A percentile compares a stretch with the other conserved stretches of the same genome.
These are phyloP conservation scores for Penstemon newberryi DNA, from an alignment of 257 asterid species.

Conservation along the genomic window DNA sequence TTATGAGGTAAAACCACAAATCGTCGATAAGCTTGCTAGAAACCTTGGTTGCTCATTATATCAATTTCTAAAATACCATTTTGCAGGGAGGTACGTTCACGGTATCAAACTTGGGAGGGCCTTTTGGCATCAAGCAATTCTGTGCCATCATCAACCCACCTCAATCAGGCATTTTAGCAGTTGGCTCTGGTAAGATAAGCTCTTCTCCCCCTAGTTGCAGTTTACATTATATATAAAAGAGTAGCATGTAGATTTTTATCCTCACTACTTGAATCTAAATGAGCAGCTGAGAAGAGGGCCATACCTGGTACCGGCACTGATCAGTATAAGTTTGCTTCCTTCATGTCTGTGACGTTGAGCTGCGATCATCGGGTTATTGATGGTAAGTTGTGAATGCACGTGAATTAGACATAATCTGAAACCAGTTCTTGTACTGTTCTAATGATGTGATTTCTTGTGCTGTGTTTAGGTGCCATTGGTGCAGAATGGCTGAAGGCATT, in stretches of 20 bases:
- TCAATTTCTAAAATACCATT: not conserved
- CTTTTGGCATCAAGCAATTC: constrained; percentile 94
- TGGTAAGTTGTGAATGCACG: constrained; percentile 48
- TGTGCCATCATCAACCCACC: constrained; percentile 99
- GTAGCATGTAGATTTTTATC: constrained; percentile 9
- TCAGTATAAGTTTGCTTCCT: constrained; percentile 56
- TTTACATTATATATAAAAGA: not conserved
- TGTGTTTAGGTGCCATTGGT: constrained; percentile 82
- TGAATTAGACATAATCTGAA: not conserved
- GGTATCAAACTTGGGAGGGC: constrained; percentile 91
- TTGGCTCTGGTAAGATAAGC: constrained; percentile 72
- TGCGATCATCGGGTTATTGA: constrained; percentile 98
- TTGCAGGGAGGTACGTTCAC: constrained; percentile 96
- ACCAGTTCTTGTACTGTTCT: constrained; percentile 12
- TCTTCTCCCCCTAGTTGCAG: constrained; percentile 1
- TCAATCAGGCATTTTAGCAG: constrained; percentile 92
- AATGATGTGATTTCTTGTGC: constrained; percentile 12
- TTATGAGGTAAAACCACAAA: constrained; percentile 62
- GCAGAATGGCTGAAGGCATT: constrained; percentile 99
- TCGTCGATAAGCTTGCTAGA: not conserved
- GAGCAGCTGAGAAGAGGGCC: constrained; percentile 90
- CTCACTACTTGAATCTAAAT: constrained; percentile 19
- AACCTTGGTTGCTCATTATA: not conserved
- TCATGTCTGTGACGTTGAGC: constrained; percentile 86
- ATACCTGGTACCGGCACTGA: constrained; percentile 74